phyloP scores from a whole-genome alignment of 768 basidiomycete species.

The Suillus fuscotomentosus region DNA sequence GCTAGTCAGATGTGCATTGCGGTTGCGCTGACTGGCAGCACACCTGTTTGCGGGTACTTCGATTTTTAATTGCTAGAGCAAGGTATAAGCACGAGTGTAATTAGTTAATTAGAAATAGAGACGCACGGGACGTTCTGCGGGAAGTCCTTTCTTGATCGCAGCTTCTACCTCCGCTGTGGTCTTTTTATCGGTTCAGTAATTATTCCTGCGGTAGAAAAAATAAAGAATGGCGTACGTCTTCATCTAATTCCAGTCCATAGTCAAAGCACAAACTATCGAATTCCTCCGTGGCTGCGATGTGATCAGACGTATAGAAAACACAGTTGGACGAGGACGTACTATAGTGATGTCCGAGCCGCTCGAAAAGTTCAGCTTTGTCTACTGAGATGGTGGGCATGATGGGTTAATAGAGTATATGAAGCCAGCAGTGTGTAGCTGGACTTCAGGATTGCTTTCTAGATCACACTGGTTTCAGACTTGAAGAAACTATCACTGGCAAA shows the following conservation, averaged over 20 bases:
- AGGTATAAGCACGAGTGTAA: slow-evolving; percentile 6
- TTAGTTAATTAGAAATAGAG: neutral
- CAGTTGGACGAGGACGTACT: slow-evolving; percentile 42
- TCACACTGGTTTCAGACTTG: neutral
- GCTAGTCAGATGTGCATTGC: slow-evolving; percentile 7
- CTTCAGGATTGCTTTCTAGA: neutral
- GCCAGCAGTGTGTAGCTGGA: neutral
- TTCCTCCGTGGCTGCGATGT: slow-evolving; percentile 76
- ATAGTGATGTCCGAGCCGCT: slow-evolving; percentile 78
- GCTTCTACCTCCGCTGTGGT: slow-evolving; percentile 88
- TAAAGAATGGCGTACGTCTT: slow-evolving; percentile 68
- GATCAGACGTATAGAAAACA: slow-evolving; percentile 7
- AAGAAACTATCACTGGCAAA: neutral
- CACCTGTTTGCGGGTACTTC: slow-evolving; percentile 98
- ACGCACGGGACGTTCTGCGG: slow-evolving; percentile 77
- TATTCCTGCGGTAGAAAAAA: neutral
- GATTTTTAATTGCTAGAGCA: slow-evolving; percentile 88
- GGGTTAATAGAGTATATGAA: neutral
- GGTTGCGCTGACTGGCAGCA: slow-evolving; percentile 12
- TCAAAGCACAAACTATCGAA: slow-evolving; percentile 97
- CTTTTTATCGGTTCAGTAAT: slow-evolving; percentile 38
- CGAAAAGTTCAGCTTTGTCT: slow-evolving; percentile 93
- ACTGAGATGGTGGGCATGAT: slow-evolving; percentile 93
- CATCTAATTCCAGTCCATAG: slow-evolving; percentile 96
- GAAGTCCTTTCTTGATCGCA: slow-evolving; percentile 78